Evolutionary conservation across 2,329 filamentous ascomycete species (phyloP), one percentile per base, ranked within the genome.

Genomic region (Trichoderma breve): DNA sequence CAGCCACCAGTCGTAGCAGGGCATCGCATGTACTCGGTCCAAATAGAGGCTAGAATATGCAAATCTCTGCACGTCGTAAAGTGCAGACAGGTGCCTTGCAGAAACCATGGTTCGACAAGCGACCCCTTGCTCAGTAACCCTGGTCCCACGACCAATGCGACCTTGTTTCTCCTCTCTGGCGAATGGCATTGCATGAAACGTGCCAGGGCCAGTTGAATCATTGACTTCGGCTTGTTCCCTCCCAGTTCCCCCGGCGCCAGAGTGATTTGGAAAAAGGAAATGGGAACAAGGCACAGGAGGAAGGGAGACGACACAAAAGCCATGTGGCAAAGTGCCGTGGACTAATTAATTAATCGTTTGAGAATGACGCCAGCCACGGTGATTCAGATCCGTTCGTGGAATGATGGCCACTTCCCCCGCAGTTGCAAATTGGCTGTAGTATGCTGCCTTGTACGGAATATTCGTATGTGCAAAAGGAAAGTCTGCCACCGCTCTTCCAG

Each of bases 301-400:
- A 53, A 57, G n/a, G 36, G 34, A 39, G 47, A 67, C 34, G 55
- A 34, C 30, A 34, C 47, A 14, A 61, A 61, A n/a, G 57, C 66
- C 66, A 70, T 70, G 66, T 70, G 66, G 66, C 39, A 60, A 69
- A 70, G 32, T 62, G 66, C 57, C 66, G 66, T 70, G 28, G 57
- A 62, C 55, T 51, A 61, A 53, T 51, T 61, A 51, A 51, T 70
- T 6, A 62, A 61, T 70, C n/a, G 39, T 53, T 62, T 61, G 66
- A 47, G 57, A 61, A 70, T 70, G 66, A 70, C 66, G 66, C 66
- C 66, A 70, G 30, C 39, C 55, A 51, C 26, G 12, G 66, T 61
- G 39, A 61, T 62, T 61, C 66, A 70, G 66, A 70, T 62, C 57
- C 66, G 36, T 53, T 28, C 32, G 30, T 36, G 57, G n/a, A 51